A percentile compares a stretch with the other conserved stretches of the same genome.
Conservation (phyloP, 176 grass and related monocot species). For the Puccinellia tenuiflora region DNA sequence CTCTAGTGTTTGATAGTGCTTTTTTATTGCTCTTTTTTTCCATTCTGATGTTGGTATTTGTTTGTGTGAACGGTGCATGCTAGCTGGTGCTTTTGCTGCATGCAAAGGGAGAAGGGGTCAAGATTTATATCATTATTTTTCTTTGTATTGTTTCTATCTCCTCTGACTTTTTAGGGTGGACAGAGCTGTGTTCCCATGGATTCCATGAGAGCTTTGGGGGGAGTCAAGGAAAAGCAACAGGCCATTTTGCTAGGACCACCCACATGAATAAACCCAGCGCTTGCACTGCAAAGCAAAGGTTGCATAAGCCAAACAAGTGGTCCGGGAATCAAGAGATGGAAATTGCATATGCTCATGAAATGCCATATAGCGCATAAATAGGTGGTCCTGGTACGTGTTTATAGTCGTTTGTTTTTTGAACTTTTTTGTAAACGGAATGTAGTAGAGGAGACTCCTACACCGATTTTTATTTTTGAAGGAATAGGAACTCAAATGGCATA, state of each 20-base stretch:
- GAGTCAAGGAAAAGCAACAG: constrained; percentile 32
- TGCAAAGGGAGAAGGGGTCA: constrained; percentile 7
- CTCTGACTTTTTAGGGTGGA: constrained; percentile 30
- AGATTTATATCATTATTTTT: constrained; percentile 17
- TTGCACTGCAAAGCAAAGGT: background rate
- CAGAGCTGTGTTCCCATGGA: constrained; percentile 27
- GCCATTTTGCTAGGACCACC: constrained; percentile 37
- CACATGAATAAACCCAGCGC: constrained; percentile 28
- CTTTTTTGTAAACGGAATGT: background rate
- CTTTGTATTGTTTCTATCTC: constrained; percentile 33
- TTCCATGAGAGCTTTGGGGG: constrained; percentile 26
- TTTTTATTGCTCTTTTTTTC: background rate
- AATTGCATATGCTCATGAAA: background rate
- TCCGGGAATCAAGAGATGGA: constrained; percentile 8
- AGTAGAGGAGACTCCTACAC: no score
- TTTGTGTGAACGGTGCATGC: constrained; percentile 22
- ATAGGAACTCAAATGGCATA: no score
- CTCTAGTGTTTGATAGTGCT: background rate
- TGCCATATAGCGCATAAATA: background rate
- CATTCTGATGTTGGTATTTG: background rate
- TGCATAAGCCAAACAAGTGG: constrained; percentile 4
- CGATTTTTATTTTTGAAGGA: no score
- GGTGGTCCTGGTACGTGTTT: background rate
- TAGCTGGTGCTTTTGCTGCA: constrained; percentile 20
- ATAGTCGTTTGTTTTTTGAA: background rate